Evolutionary conservation across 1,139 yeast genomes (phyloP).

Genomic region (Kodamaea alishanica): DNA sequence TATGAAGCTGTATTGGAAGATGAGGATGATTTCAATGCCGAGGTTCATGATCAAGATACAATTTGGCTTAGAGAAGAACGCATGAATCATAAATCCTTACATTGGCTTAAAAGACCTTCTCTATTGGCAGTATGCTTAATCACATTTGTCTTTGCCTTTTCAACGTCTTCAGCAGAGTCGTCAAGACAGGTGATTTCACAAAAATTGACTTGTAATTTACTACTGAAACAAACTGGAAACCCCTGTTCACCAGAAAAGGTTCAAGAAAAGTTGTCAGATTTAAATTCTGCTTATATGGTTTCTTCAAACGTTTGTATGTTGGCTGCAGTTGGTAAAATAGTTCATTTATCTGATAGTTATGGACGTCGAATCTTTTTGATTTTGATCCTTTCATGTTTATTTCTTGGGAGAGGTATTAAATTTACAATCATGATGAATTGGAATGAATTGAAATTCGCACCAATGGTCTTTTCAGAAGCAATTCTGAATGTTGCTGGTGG

Average conservation of each 20-base stretch:
- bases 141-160: constrained; percentile 28
- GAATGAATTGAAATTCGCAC: constrained; percentile 29
- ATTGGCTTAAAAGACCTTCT: constrained; percentile 36
- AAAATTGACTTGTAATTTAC: constrained; percentile 36
- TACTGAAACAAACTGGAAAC: constrained; percentile 7
- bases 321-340: constrained; percentile 46
- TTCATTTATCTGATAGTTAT: constrained; percentile 56
- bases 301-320: constrained; percentile 30
- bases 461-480: constrained; percentile 34
- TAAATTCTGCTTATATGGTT: constrained; percentile 26
- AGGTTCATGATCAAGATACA: constrained; percentile 33
- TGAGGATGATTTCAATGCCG: constrained; percentile 26
- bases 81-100: constrained; percentile 23
- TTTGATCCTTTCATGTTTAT: constrained; percentile 20
- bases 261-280: constrained; percentile 35
- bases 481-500: constrained; percentile 57
- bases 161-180: constrained; percentile 30
- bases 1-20: constrained; percentile 29
- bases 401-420: constrained; percentile 24
- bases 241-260: constrained; percentile 29
- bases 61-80: constrained; percentile 38
- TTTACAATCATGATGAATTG: constrained; percentile 27
- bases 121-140: constrained; percentile 30
- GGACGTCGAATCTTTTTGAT: constrained; percentile 55
- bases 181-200: constrained; percentile 30